These are phyloP conservation scores for Sungouiozyma ichnusensis DNA, from an alignment of 805 yeast genomes.

Conservation along the genomic window DNA sequence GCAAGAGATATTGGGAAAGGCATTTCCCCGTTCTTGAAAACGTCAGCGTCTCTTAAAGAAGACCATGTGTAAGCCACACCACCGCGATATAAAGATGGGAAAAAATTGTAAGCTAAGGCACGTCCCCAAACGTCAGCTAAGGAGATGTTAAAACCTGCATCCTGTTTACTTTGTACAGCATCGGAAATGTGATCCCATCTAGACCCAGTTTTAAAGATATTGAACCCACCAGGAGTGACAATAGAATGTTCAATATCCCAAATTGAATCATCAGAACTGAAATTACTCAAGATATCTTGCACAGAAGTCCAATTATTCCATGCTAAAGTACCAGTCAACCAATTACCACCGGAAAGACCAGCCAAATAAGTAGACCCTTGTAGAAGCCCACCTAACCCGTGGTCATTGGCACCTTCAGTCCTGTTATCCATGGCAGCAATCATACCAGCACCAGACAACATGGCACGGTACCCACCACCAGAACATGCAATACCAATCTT, in stretches of 20 bases:
- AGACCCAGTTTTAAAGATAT: constrained; percentile 40
- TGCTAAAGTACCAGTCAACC: constrained; percentile 63
- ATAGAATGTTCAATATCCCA: constrained; percentile 65
- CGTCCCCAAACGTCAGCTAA: constrained; percentile 77
- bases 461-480: constrained; percentile 91
- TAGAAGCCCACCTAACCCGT: constrained; percentile 63
- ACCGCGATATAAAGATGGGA: constrained; percentile 48
- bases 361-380: constrained; percentile 61
- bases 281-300: constrained; percentile 41
- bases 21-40: constrained; percentile 51
- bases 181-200: constrained; percentile 45
- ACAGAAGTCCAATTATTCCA: constrained; percentile 66
- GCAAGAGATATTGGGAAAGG: constrained; percentile 64
- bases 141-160: constrained; percentile 60
- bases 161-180: constrained; percentile 40
- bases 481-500: constrained; percentile 54
- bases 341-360: constrained; percentile 78
- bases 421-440: constrained; percentile 74
- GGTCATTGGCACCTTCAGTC: constrained; percentile 42
- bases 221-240: constrained; percentile 51
- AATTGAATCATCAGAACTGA: constrained; percentile 33
- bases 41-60: constrained; percentile 48
- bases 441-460: constrained; percentile 78
- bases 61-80: constrained; percentile 55
- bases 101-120: constrained; percentile 60